Conservation (phyloP, 164 flowering plant genomes). For the Piper longum region DNA sequence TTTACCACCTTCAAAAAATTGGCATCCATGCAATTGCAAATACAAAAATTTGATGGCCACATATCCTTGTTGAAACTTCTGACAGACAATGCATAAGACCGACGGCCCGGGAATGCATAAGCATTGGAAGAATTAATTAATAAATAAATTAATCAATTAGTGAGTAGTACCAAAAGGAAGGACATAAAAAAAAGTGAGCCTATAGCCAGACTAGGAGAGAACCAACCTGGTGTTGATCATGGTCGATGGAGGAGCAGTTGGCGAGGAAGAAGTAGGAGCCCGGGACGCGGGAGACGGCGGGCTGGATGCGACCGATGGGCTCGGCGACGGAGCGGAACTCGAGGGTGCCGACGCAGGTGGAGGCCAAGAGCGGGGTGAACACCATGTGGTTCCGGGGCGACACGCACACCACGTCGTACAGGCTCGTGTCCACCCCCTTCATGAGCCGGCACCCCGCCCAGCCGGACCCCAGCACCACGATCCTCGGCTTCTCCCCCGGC, state of each 20-base stretch:
- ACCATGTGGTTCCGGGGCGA: conserved; percentile 99
- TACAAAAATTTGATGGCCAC: too few relatives aligned
- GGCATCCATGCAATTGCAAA: too few relatives aligned
- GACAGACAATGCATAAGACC: too few relatives aligned
- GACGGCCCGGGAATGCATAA: too few relatives aligned
- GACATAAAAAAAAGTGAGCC: too few relatives aligned
- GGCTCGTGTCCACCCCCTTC: conserved; percentile 61
- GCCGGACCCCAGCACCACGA: conserved; percentile 84
- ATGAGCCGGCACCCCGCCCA: conserved; percentile 94
- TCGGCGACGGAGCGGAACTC: conserved; percentile 97
- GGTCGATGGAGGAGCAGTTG: conserved; percentile 43
- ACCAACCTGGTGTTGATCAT: conserved; percentile 37
- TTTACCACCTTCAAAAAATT: too few relatives aligned
- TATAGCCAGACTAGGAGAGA: background rate
- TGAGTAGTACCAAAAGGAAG: too few relatives aligned
- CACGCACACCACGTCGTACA: conserved; percentile 80
- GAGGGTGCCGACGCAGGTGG: conserved; percentile 95
- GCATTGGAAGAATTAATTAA: too few relatives aligned
- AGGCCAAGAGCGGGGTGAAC: conserved; percentile 86
- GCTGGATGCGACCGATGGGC: conserved; percentile 85
- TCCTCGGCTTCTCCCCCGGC: conserved; percentile 70
- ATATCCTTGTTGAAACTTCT: too few relatives aligned
- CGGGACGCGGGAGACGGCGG: conserved; percentile 65
- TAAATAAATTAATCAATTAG: too few relatives aligned
- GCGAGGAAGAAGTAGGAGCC: conserved; percentile 84